Evolutionary conservation across 2,329 filamentous ascomycete species (phyloP), one percentile per base, ranked within the genome.

Genomic region (Cladosporium colombiae): DNA sequence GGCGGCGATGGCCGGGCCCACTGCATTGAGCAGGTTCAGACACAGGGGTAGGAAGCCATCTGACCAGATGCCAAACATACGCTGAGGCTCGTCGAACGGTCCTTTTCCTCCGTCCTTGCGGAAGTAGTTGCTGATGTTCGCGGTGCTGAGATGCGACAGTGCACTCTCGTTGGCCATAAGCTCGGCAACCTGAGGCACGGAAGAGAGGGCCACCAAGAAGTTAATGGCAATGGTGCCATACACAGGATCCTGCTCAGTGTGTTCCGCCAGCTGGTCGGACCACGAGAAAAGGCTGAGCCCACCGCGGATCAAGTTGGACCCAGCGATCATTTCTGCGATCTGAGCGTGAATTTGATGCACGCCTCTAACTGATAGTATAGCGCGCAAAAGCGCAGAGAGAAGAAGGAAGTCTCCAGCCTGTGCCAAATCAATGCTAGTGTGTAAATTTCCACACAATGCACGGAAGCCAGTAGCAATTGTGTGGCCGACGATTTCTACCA

Each of bases 171-270:
- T 89, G 0, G 94, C 95, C 71, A 99, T 88, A 69, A 95, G 91
- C 76, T 98, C 94, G 2, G 95, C 94, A 61, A 98, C 84, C 21
- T 87, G 79, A 0, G 91, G 90, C 16, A 98, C 84, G 16, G 87
- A 89, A 1, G 93, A 97, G 14, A 99, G 85, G 70, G 96, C 91
- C 25, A 97, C 87, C 16, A 99, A 84, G 78, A 98, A 96, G 29
- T 93, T 84, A 49, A 97, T 85, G 72, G 91, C 91, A n/a, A 97
- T 86, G 75, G 97, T 93, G 69, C 93, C 95, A 77, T 97, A 98
- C 33, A 98, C 83, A 0, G 95, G 94, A 74, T 98, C 94, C 31
- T 89, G 88, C 65, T 90, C 86, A 29, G 74, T 72, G 40, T 90
- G 85, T 46, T 97, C 84, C 0, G 90, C 86, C 27, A 98, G 84